phyloP scores from a whole-genome alignment of 768 basidiomycete genomes.

The Hemileccinum impolitum region DNA sequence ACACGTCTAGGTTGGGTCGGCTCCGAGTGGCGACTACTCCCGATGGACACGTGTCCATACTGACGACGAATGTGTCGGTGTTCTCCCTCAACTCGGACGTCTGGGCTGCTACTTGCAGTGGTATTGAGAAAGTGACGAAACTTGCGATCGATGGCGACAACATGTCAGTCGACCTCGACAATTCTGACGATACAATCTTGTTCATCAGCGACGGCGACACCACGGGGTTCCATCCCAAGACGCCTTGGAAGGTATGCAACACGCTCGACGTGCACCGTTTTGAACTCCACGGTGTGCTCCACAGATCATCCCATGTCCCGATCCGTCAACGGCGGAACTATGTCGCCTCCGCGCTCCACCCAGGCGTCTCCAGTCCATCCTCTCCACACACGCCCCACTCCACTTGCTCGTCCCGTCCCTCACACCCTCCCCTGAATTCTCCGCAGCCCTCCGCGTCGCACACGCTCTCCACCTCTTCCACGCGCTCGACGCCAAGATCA shows the following conservation, averaged over 20 bases:
- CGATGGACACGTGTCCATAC: conserved; percentile 10
- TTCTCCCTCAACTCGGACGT: conserved; percentile 18
- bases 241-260: conserved; percentile 23
- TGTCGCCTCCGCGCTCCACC: conserved; percentile 7
- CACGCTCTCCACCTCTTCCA: conserved; percentile 68
- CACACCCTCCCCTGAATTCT: conserved; percentile 35
- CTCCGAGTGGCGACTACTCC: conserved; percentile 13
- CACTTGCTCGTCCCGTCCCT: conserved; percentile 51
- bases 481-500: conserved; percentile 65
- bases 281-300: background rate
- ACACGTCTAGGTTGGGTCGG: conserved; percentile 14
- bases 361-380: conserved; percentile 60
- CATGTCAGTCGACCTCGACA: background rate
- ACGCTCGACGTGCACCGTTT: no score
- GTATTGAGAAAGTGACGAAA: background rate
- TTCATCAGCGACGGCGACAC: conserved; percentile 6
- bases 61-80: conserved; percentile 24
- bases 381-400: conserved; percentile 52
- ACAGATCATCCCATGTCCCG: conserved; percentile 8
- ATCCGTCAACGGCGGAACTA: background rate
- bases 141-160: conserved; percentile 16
- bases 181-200: conserved; percentile 1
- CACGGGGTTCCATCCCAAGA: background rate
- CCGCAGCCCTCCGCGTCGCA: conserved; percentile 61
- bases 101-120: background rate